Evolutionary conservation across 2,329 filamentous ascomycete species (phyloP), one percentile per base, ranked within the genome.

Genomic region (Rhynchosporium secalis): DNA sequence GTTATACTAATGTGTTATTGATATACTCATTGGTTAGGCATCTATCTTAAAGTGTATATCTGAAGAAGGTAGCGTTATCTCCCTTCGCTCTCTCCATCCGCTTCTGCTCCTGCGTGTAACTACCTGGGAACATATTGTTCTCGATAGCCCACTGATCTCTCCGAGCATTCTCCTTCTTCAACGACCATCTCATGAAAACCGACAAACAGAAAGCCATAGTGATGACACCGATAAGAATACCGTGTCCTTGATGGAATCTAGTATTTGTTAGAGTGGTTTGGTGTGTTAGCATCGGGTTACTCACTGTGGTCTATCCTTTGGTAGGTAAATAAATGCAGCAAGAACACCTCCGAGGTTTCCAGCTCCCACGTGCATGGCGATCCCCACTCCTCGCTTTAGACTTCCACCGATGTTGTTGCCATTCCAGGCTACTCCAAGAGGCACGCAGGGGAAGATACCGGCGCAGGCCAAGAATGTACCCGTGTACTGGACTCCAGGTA

Each of bases 341-440:
- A 83, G 74, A 84, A 62, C 55, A 51, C 92, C 92, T 72, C 96
- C 96, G 49, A 96, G 79, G 72, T 96, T 96, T 29, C 92, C 92
- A 89, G 91, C 95, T 31, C 89, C 92, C 64, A 96, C 94, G 58
- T 96, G 89, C 67, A 96, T 86, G 0, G 92, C 93, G 1, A 96
- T 78, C 0, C 90, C 90, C n/a, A 96, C 88, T 48, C 92, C 92
- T 46, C 92, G 85, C 79, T 96, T 96, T 76, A 96, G 95, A 4
- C 93, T 89, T n/a, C 92, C 89, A 75, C 96, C 92, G 40, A 87
- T 83, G 66, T 96, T 96, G 78, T 96, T 96, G 56, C 87, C 86
- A 33, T 88, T 81, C 92, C 92, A 96, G 1, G 87, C 86, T 65
- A 96, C 90, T 0, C 91, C 95, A 72, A 96, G 93, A 10, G 91